Evolutionary conservation across 2,329 filamentous ascomycete genomes (phyloP), one percentile per base, ranked within the genome.

Genomic region (Lasiodiplodia citricola): DNA sequence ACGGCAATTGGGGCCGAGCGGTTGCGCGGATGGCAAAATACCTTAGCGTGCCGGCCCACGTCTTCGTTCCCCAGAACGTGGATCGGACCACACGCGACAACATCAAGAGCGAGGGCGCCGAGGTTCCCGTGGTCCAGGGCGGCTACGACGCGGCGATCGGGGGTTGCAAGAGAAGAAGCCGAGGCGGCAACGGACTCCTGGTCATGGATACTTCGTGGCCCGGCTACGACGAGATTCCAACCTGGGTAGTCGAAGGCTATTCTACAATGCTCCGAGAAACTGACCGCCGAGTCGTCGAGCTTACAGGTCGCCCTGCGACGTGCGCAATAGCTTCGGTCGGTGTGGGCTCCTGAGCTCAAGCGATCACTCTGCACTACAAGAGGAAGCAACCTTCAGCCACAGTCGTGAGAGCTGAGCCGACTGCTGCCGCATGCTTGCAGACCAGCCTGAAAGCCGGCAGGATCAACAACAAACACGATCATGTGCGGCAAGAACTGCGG

Each of bases 171-270:
- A 10, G 72, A 76, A 28, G 65, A 67, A 0, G 65, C 66, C n/a
- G 41, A 52, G 28, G n/a, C 10, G 21, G 23, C 44, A 13, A 4
- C 4, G 28, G 16, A 14, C 74, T 94, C 7, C 77, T 94, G 51
- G 84, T 94, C 0, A 87, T 92, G 74, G 92, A 95, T 73, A 90
- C 87, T 10, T 86, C 88, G 0, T 91, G 91, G 73, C 83, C 86
- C 0, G 89, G 87, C 2, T 93, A 92, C 72, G 85, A 89, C 57
- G 82, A 88, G 50, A 86, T 93, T 5, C 91, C 92, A 0, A 77
- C 83, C 77, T 94, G 90, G 88, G 91, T 94, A 25, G 90, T 93
- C 0, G 88, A 95, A 70, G 92, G 92, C 0, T 96, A 95, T 73
- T 84, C 83, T 4, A 93, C 91, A 0, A 90, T 94, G 86, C 81